Conservation (phyloP, 1,139 yeast genomes). For the Protomyces arabidopsidicola region DNA sequence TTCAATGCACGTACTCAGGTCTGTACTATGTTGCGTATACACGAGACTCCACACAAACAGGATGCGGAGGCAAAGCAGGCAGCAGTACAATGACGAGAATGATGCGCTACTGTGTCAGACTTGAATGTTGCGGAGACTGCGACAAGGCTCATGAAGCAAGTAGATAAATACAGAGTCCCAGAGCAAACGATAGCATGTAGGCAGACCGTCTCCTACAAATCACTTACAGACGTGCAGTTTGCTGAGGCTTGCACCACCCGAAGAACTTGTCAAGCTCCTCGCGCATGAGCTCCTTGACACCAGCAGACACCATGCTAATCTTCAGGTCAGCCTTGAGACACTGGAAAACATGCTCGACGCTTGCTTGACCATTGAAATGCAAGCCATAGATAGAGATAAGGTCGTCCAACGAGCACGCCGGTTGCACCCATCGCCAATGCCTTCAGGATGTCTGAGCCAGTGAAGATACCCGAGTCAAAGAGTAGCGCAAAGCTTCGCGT, state of each 20-base stretch:
- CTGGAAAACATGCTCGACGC: conserved; percentile 53
- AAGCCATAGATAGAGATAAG: conserved; percentile 67
- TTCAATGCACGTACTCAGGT: no score
- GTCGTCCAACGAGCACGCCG: conserved; percentile 73
- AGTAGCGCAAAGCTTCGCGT: conserved; percentile 51
- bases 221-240: background rate
- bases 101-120: no score
- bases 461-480: conserved; percentile 69
- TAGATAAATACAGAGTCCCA: no score
- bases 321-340: conserved; percentile 34
- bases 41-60: no score
- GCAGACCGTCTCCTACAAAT: background rate
- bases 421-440: conserved; percentile 71
- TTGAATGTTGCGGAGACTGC: no score
- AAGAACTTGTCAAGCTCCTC: conserved; percentile 8
- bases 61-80: no score
- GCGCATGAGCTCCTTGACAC: conserved; percentile 23
- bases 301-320: conserved; percentile 32
- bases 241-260: background rate
- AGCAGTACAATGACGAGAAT: no score
- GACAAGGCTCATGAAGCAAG: no score
- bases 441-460: conserved; percentile 67
- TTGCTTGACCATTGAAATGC: conserved; percentile 69
- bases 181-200: no score
- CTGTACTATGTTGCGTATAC: no score